A percentile compares a stretch with the other conserved stretches of the same genome.
These are phyloP conservation scores for Pilaira anomala DNA, from an alignment of 192 early-diverging fungal species.

Conservation along the genomic window DNA sequence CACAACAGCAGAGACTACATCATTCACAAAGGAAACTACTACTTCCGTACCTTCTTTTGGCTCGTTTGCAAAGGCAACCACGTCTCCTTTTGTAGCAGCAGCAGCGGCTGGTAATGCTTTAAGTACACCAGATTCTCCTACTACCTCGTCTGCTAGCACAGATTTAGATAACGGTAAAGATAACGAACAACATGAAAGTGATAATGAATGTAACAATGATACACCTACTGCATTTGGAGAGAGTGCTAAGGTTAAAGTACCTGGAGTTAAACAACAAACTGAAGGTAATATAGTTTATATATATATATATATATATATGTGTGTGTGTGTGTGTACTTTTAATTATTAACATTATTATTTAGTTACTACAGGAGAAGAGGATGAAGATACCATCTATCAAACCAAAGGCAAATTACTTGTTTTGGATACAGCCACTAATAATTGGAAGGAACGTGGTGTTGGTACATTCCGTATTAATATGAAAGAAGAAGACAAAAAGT, in stretches of 20 bases:
- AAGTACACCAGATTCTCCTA: constrained; percentile 9
- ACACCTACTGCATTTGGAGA: constrained; percentile 25
- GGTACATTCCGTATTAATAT: constrained; percentile 40
- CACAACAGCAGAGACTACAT: background rate
- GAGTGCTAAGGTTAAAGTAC: constrained; percentile 28
- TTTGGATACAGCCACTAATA: constrained; percentile 19
- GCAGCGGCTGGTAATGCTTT: constrained; percentile 20
- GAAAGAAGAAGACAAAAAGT: background rate
- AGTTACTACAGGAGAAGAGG: constrained; percentile 44
- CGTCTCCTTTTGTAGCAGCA: constrained; percentile 36
- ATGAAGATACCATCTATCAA: constrained; percentile 35
- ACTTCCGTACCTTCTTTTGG: constrained; percentile 22
- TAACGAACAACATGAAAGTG: constrained; percentile 3
- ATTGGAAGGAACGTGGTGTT: constrained; percentile 44
- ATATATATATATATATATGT: background rate
- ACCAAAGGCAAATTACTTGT: constrained; percentile 40
- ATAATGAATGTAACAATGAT: constrained; percentile 3
- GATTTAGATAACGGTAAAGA: constrained; percentile 2
- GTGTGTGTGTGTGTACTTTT: too few relatives aligned
- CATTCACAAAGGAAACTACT: background rate
- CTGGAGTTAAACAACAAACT: constrained; percentile 21
- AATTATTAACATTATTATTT: background rate
- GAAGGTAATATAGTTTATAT: background rate
- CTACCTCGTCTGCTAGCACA: constrained; percentile 13
- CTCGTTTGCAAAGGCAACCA: constrained; percentile 33